Evolutionary conservation across 805 yeast genomes (phyloP).

Genomic region (Cyberlindnera amylophila): DNA sequence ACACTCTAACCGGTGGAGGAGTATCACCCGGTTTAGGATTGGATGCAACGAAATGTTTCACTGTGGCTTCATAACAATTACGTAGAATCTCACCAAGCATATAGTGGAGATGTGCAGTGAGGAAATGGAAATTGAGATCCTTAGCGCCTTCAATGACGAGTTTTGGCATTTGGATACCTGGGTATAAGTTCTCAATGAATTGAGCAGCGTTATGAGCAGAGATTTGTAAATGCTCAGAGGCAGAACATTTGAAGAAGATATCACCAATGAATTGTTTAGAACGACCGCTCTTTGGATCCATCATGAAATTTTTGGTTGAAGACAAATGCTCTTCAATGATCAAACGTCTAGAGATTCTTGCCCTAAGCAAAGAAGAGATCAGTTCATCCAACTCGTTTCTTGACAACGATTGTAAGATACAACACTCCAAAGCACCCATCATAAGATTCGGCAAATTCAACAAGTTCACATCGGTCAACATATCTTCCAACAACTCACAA

Average conservation of each 20-base stretch:
- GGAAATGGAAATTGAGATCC: conserved; percentile 70
- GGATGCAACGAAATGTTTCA: conserved; percentile 39
- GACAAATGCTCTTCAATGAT: conserved; percentile 90
- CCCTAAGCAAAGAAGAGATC: conserved; percentile 73
- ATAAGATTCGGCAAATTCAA: conserved; percentile 81
- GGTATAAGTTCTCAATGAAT: conserved; percentile 48
- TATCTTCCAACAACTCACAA: conserved; percentile 55
- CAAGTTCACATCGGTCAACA: conserved; percentile 73
- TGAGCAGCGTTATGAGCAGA: conserved; percentile 51
- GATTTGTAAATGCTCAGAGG: conserved; percentile 56
- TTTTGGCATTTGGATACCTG: conserved; percentile 64
- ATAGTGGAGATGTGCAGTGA: conserved; percentile 83
- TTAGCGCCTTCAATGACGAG: conserved; percentile 70
- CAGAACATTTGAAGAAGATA: conserved; percentile 75
- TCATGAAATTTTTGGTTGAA: conserved; percentile 59
- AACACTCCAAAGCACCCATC: conserved; percentile 88
- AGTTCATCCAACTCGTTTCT: conserved; percentile 63
- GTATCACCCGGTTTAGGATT: conserved; percentile 32
- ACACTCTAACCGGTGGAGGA: conserved; percentile 75
- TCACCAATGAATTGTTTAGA: conserved; percentile 60
- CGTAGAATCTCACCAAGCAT: conserved; percentile 83
- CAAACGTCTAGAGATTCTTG: conserved; percentile 85
- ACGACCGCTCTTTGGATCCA: conserved; percentile 42
- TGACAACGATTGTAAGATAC: conserved; percentile 55
- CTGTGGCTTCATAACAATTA: conserved; percentile 81